A percentile compares a stretch with the other conserved stretches of the same genome.
These are phyloP conservation scores for Volvariella surrecta DNA, from an alignment of 1,284 basidiomycete species.

Conservation along the genomic window DNA sequence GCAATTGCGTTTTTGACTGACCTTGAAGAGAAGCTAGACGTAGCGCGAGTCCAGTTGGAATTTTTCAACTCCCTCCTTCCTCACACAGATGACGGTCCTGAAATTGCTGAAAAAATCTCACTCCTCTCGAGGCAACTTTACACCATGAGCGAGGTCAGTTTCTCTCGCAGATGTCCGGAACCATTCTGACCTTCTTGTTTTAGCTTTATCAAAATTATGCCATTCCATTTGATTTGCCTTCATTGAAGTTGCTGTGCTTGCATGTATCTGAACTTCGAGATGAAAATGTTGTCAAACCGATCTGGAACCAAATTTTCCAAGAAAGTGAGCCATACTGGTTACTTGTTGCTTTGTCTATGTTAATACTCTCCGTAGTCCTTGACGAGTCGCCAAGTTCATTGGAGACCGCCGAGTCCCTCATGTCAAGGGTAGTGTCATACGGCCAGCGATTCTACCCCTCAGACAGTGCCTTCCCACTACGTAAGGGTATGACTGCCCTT, in stretches of 20 bases:
- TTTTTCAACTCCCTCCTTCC: conserved; percentile 62
- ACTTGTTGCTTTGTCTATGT: conserved; percentile 3
- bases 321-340: conserved; percentile 45
- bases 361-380: conserved; percentile 27
- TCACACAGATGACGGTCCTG: conserved; percentile 48
- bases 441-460: conserved; percentile 86
- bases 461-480: conserved; percentile 81
- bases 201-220: conserved; percentile 89
- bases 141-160: conserved; percentile 61
- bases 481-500: conserved; percentile 33
- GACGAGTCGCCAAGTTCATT: conserved; percentile 39
- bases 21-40: conserved; percentile 94
- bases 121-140: conserved; percentile 48
- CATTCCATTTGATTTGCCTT: conserved; percentile 77
- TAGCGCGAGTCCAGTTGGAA: conserved; percentile 94
- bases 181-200: conserved; percentile 5
- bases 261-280: conserved; percentile 93
- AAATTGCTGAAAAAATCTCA: conserved; percentile 47
- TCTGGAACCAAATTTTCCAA: conserved; percentile 86
- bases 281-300: conserved; percentile 69
- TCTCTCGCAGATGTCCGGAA: conserved; percentile 3
- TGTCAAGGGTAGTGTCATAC: conserved; percentile 58
- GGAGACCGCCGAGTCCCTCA: conserved; percentile 52
- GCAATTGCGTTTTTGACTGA: conserved; percentile 89
- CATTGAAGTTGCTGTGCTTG: conserved; percentile 85